Base-by-base conservation (phyloP, 495 filamentous ascomycete species). In the Corynascus novoguineensis region DNA sequence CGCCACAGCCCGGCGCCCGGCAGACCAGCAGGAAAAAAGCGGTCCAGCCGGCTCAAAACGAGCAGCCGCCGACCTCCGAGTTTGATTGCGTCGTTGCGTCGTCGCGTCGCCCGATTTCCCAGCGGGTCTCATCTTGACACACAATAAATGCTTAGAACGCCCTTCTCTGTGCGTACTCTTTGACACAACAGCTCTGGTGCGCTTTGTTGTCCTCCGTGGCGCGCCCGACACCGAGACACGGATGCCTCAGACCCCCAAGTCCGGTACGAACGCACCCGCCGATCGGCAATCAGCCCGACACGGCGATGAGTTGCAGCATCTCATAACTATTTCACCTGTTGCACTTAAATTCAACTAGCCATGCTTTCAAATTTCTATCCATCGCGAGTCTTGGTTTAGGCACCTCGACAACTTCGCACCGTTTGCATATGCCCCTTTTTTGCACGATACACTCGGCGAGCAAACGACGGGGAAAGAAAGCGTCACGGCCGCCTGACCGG, bases 1-100 rank as follows among this genome's bases (percentile, higher is more conserved):
- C n/a, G 46, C 38, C 56, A 46, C 57, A 57, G 50, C 53, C 49
- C 61, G 61, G 61, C 61, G 53, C 45, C 61, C 50, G 58, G 61
- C 46, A 59, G 31, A 22, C n/a, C n/a, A n/a, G n/a, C 38, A 53
- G 48, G 5, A 29, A 47, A 5, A 32, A 41, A 32, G 19, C 28
- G 24, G 54, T 38, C 47, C 29, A 31, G 32, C 19, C 37, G 27
- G 17, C 15, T 8, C 8, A 29, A 5, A 6, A 32, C 31, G 37
- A 5, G 37, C 14, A 47, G 25, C 24, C 25, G 25, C 40, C 1
- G 40, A 24, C 19, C n/a, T 17, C 3, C 15, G 7, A 15, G 4
- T 4, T 41, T 24, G 9, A 14, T 14, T 10, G 21, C 40, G 8
- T 24, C 40, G 21, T 24, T 21, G 21, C 10, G 19, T 24, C 40